Evolutionary conservation across 441 rosid genomes (phyloP).

Genomic region (Gossypium davidsonii): DNA sequence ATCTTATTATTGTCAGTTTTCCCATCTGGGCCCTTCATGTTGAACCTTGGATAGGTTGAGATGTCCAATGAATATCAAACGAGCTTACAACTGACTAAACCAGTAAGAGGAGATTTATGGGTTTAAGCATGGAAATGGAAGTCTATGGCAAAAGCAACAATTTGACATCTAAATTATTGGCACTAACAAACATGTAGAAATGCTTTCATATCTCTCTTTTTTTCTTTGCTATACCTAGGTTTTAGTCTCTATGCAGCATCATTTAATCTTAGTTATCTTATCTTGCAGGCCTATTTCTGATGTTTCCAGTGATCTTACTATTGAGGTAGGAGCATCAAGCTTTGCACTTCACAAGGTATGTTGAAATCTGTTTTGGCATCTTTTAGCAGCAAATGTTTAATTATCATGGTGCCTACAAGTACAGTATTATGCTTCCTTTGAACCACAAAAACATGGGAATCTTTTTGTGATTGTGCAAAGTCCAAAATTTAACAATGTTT

Average conservation of each 20-base stretch:
- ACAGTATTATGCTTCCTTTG: background rate
- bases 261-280: conserved; percentile 17
- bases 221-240: conserved; percentile 8
- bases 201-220: conserved; percentile 21
- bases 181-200: conserved; percentile 39
- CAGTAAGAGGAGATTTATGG: conserved; percentile 17
- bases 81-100: conserved; percentile 10
- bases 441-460: background rate
- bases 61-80: conserved; percentile 6
- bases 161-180: conserved; percentile 30
- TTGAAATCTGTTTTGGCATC: background rate
- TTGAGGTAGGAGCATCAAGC: conserved; percentile 80
- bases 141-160: conserved; percentile 23
- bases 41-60: conserved; percentile 19
- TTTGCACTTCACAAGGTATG: conserved; percentile 89
- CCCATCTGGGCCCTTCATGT: conserved; percentile 35
- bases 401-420: background rate
- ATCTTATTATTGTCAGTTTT: conserved; percentile 20
- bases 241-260: conserved; percentile 11
- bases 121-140: conserved; percentile 24
- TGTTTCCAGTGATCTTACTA: conserved; percentile 83
- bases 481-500: background rate
- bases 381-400: background rate
- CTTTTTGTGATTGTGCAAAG: background rate
- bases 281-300: conserved; percentile 91